These are phyloP conservation scores for Phoenix roebelenii DNA, from an alignment of 176 grass and related monocot genomes.

Conservation along the genomic window DNA sequence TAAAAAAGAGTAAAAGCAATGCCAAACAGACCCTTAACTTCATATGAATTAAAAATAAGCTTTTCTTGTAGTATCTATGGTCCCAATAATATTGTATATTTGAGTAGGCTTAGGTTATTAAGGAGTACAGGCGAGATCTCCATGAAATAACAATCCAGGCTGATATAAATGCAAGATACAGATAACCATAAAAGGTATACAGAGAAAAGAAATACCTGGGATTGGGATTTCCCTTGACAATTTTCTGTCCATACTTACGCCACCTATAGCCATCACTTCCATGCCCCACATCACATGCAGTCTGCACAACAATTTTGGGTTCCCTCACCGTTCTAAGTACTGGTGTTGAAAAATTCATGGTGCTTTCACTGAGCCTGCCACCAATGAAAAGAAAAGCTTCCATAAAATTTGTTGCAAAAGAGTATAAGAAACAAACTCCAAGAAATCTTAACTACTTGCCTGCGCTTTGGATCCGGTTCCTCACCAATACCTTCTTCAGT, in stretches of 20 bases:
- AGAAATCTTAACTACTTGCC: slow-evolving; percentile 29
- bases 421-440: slow-evolving; percentile 11
- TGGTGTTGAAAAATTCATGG: slow-evolving; percentile 32
- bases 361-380: slow-evolving; percentile 45
- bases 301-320: slow-evolving; percentile 80
- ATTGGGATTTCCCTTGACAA: slow-evolving; percentile 97
- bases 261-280: slow-evolving; percentile 92
- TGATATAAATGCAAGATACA: background rate
- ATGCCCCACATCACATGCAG: slow-evolving; percentile 36
- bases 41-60: too few relatives aligned
- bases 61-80: too few relatives aligned
- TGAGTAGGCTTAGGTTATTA: too few relatives aligned
- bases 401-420: slow-evolving; percentile 12
- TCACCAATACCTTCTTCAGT: slow-evolving; percentile 44
- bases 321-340: slow-evolving; percentile 73
- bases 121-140: too few relatives aligned
- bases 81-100: too few relatives aligned
- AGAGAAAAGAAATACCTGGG: slow-evolving; percentile 51
- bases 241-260: slow-evolving; percentile 98
- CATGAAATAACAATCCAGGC: too few relatives aligned
- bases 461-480: slow-evolving; percentile 51
- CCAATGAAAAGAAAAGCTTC: slow-evolving; percentile 21
- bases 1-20: too few relatives aligned
- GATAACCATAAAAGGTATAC: background rate
- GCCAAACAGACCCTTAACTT: too few relatives aligned